Conservation (phyloP, 2,329 filamentous ascomycete species). For the Fusarium beomiforme region DNA sequence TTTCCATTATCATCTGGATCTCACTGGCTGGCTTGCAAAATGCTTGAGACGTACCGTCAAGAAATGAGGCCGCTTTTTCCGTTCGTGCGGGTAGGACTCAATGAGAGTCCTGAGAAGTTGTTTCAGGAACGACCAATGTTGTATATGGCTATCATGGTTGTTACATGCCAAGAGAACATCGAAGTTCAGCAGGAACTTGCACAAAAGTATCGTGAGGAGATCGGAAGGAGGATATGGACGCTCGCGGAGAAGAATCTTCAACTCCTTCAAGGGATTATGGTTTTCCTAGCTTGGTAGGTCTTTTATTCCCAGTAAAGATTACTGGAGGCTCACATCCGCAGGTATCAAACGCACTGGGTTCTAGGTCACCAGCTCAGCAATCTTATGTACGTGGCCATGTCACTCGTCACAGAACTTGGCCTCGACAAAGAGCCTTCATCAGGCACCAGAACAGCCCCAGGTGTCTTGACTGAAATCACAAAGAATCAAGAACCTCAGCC, state of each 20-base stretch:
- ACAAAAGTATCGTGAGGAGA: constrained; percentile 6
- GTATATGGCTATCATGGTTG: constrained; percentile 22
- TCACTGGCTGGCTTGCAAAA: background rate
- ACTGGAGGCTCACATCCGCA: background rate
- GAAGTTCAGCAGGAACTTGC: constrained; percentile 6
- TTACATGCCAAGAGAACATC: constrained; percentile 4
- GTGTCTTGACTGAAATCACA: background rate
- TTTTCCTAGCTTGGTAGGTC: constrained; percentile 15
- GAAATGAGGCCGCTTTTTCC: constrained; percentile 20
- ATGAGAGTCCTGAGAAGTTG: background rate
- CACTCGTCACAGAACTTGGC: constrained; percentile 1
- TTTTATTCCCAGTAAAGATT: fast-evolving
- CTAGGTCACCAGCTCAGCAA: constrained; percentile 8
- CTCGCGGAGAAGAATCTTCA: constrained; percentile 6
- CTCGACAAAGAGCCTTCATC: background rate
- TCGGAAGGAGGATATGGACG: constrained; percentile 8
- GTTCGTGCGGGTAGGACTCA: background rate
- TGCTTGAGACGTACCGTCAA: constrained; percentile 1
- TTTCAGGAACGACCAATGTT: background rate
- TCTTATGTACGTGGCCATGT: constrained; percentile 19
- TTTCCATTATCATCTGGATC: background rate
- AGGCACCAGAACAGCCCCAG: background rate
- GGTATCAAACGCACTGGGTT: constrained; percentile 12
- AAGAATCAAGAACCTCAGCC: background rate
- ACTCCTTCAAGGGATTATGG: background rate